These are phyloP conservation scores for Margaritispora aquatica DNA, from an alignment of 495 filamentous ascomycete species.

Conservation along the genomic window DNA sequence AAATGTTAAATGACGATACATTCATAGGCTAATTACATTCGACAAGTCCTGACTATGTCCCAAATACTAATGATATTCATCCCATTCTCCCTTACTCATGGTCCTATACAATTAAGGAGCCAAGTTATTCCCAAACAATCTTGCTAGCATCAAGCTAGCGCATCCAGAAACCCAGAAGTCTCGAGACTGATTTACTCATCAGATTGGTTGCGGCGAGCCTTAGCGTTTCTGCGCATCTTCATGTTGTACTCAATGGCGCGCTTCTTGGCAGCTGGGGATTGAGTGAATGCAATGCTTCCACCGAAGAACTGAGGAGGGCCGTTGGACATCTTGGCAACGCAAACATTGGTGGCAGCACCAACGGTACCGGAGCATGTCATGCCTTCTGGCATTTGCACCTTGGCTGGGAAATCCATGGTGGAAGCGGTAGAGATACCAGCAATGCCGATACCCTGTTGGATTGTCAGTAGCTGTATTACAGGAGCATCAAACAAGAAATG, in stretches of 20 bases:
- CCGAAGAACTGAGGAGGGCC: constrained; percentile 28
- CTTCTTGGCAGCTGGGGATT: constrained; percentile 35
- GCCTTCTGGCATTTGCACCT: constrained; percentile 37
- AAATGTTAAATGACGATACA: too few species aligned
- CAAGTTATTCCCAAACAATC: too few species aligned
- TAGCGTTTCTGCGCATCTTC: constrained; percentile 27
- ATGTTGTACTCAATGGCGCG: constrained; percentile 32
- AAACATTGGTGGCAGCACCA: constrained; percentile 43
- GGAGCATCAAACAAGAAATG: too few species aligned
- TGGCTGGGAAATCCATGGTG: constrained; percentile 18
- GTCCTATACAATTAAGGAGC: too few species aligned
- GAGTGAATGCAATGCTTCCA: constrained; percentile 41
- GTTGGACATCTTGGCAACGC: constrained; percentile 48
- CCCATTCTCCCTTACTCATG: too few species aligned
- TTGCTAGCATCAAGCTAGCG: too few species aligned
- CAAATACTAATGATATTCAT: too few species aligned
- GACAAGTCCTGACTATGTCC: too few species aligned
- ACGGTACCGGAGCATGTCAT: constrained; percentile 46
- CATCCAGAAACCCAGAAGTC: background rate
- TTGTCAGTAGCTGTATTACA: background rate
- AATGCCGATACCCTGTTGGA: background rate
- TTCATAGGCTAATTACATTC: too few species aligned
- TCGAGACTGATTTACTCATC: background rate
- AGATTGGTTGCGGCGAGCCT: background rate
- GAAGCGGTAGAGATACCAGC: background rate